Percentiles rank a stretch among this genome's conserved stretches.
Evolutionary conservation across 1,284 basidiomycete species (phyloP).

Genomic region (Xerocomus amazonicus): DNA sequence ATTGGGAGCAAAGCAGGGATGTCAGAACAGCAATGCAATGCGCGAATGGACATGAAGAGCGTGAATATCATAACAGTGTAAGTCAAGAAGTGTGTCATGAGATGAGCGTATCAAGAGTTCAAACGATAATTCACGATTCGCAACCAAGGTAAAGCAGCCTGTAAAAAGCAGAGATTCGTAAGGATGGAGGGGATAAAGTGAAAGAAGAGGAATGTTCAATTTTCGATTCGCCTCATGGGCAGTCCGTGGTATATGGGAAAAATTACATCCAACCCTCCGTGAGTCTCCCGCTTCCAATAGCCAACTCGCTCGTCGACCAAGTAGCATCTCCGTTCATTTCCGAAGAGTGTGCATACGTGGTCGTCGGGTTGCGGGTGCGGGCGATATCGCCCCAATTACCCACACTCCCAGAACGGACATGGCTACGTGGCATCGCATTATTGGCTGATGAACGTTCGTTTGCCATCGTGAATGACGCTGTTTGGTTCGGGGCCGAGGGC

Average conservation of each 20-base stretch:
- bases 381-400: slow-evolving; percentile 70
- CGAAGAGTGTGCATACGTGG: slow-evolving; percentile 54
- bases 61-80: slow-evolving; percentile 38
- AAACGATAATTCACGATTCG: slow-evolving; percentile 4
- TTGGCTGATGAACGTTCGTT: slow-evolving; percentile 34
- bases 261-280: slow-evolving; percentile 49
- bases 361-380: slow-evolving; percentile 44
- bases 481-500: slow-evolving; percentile 36
- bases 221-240: slow-evolving; percentile 10
- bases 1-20: slow-evolving; percentile 49
- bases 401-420: slow-evolving; percentile 71
- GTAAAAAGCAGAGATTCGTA: slow-evolving; percentile 7
- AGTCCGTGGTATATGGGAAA: slow-evolving; percentile 7
- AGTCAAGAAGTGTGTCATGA: slow-evolving; percentile 39
- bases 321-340: slow-evolving; percentile 57
- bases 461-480: slow-evolving; percentile 45
- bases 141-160: slow-evolving; percentile 5
- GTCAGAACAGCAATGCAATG: slow-evolving; percentile 46
- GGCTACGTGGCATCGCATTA: slow-evolving; percentile 46
- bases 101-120: slow-evolving; percentile 21
- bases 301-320: slow-evolving; percentile 64
- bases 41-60: slow-evolving; percentile 42
- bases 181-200: slow-evolving; percentile 1
- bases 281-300: slow-evolving; percentile 52
- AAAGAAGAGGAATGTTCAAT: slow-evolving; percentile 22